Percentiles rank a stretch among this genome's conserved stretches.
phyloP scores from a whole-genome alignment of 208 protist species.

The Leishmania arabica region DNA sequence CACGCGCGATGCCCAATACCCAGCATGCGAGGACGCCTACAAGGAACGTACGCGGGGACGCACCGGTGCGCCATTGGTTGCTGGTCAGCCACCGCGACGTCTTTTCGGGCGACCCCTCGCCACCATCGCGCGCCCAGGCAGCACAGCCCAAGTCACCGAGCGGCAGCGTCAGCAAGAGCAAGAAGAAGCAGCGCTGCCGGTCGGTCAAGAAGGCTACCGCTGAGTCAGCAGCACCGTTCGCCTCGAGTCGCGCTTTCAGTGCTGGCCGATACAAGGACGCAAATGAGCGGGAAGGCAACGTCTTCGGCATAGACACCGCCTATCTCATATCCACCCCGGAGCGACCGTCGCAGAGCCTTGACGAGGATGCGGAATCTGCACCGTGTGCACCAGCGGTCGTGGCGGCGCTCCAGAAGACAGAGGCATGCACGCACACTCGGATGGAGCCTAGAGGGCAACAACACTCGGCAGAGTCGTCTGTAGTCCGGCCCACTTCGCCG shows the following conservation, averaged over 20 bases:
- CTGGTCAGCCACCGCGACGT: background rate
- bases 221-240: background rate
- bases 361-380: background rate
- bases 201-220: background rate
- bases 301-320: background rate
- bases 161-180: background rate
- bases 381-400: background rate
- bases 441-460: background rate
- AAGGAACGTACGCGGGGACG: background rate
- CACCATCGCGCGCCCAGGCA: background rate
- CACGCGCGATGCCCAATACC: conserved; percentile 3
- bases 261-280: conserved; percentile 2
- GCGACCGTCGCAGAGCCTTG: background rate
- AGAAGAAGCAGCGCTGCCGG: background rate
- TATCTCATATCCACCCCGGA: background rate
- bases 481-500: background rate
- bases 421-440: background rate
- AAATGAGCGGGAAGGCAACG: background rate
- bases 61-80: conserved; percentile 10
- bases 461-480: background rate
- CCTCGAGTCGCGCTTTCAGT: background rate
- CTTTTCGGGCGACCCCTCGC: background rate
- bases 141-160: background rate
- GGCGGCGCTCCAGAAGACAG: background rate
- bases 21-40: conserved; percentile 12